Evolutionary conservation across 2,329 filamentous ascomycete species (phyloP).

Genomic region (Phaeomoniella chlamydospora): DNA sequence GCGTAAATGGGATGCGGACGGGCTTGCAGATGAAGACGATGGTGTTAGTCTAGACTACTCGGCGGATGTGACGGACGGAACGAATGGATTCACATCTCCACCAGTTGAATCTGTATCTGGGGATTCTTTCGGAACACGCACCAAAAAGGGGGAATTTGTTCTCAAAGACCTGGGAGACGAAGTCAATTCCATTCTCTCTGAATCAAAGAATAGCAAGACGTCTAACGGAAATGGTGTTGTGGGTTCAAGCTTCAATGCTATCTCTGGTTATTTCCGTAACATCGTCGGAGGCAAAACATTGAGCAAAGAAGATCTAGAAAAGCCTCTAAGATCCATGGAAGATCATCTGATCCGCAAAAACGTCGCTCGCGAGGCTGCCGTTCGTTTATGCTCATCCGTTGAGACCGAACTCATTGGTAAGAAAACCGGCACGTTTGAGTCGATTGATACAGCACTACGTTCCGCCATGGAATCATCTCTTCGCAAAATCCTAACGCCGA

Average conservation of each 20-base stretch:
- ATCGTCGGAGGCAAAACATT: constrained; percentile 89
- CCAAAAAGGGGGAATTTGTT: constrained; percentile 80
- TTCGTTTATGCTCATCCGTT: constrained; percentile 81
- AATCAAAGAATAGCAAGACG: constrained; percentile 52
- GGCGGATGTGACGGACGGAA: constrained; percentile 30
- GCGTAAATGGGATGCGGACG: constrained; percentile 84
- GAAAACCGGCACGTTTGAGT: constrained; percentile 87
- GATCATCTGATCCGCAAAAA: constrained; percentile 92
- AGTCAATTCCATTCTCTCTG: constrained; percentile 74
- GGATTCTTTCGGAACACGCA: constrained; percentile 72
- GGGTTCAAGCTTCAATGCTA: constrained; percentile 64
- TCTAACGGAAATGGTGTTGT: constrained; percentile 49
- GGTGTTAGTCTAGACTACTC: constrained; percentile 84
- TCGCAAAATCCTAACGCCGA: constrained; percentile 89
- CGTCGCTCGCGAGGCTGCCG: constrained; percentile 83
- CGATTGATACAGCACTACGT: constrained; percentile 67
- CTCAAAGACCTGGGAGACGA: constrained; percentile 88
- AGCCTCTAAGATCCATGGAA: constrained; percentile 90
- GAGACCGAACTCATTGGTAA: constrained; percentile 79
- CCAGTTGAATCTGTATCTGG: constrained; percentile 62
- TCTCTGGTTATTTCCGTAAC: constrained; percentile 83
- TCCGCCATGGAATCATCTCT: constrained; percentile 84
- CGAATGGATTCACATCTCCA: constrained; percentile 29
- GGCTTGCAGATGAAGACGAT: constrained; percentile 68
- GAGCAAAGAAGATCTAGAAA: constrained; percentile 76